These are phyloP conservation scores for Apiosordaria backusii DNA, from an alignment of 495 filamentous ascomycete genomes.

Conservation along the genomic window DNA sequence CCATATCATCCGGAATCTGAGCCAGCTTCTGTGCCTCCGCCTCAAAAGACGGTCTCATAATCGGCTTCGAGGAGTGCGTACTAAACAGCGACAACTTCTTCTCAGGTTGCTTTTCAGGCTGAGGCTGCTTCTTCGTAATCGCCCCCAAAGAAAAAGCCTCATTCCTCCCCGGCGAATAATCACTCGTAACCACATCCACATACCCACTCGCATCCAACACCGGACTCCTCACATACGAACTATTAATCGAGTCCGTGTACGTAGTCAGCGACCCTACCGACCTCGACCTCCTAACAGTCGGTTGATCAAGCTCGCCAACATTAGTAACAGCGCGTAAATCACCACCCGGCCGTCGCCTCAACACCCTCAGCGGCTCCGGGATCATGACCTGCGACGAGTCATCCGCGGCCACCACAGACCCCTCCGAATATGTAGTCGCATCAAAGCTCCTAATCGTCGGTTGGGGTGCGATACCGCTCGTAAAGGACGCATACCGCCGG, in stretches of 20 bases:
- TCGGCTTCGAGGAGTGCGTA: constrained; percentile 70
- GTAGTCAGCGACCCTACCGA: constrained; percentile 71
- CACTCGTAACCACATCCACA: constrained; percentile 43
- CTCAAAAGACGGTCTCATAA: constrained; percentile 84
- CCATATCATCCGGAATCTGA: constrained; percentile 76
- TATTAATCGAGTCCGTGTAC: constrained; percentile 63
- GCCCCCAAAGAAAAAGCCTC: constrained; percentile 58
- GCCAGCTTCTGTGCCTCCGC: constrained; percentile 84
- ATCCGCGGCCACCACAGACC: constrained; percentile 23
- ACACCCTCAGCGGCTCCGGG: constrained; percentile 54
- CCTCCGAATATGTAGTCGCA: constrained; percentile 52
- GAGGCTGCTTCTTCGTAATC: constrained; percentile 47
- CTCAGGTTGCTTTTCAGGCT: constrained; percentile 25
- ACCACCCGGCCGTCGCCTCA: constrained; percentile 84
- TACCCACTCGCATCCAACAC: constrained; percentile 37
- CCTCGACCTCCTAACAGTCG: constrained; percentile 55
- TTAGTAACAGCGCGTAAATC: constrained; percentile 77
- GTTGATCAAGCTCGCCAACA: constrained; percentile 61
- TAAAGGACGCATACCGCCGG: constrained; percentile 61
- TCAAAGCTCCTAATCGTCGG: constrained; percentile 59
- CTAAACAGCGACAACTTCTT: constrained; percentile 59
- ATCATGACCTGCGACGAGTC: constrained; percentile 35
- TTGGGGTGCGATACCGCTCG: constrained; percentile 63
- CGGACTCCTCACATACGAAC: constrained; percentile 51
- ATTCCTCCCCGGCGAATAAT: constrained; percentile 36